Base-by-base conservation (phyloP, 2,329 filamentous ascomycete genomes). In the Microthyrium microscopicum region DNA sequence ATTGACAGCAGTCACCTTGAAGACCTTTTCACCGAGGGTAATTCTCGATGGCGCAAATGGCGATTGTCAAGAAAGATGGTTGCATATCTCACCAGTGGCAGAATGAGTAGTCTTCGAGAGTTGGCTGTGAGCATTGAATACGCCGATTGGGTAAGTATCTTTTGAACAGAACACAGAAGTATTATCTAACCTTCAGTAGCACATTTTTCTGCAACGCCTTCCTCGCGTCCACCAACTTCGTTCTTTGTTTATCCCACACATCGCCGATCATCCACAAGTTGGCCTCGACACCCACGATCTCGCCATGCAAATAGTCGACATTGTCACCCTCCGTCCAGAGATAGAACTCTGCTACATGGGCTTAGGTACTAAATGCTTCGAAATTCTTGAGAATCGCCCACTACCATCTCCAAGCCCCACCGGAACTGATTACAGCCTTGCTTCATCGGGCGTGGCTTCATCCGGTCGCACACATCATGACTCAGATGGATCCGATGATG, bases 301-400 rank as follows among this genome's bases (percentile, higher is more conserved):
- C 20, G 80, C 78, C 1, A 59, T 81, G 40, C 77, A 85, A 47
- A 68, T 87, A 29, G 66, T 84, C 20, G 78, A 87, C 49, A 79
- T 85, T 29, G 73, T 87, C 34, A 73, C 77, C 9, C 60, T 89
- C 12, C 68, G 78, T 4, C 77, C 78, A 1, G 78, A 85, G 43
- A 68, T 85, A 18, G 73, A 77, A 46, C 62, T 89, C 11, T 81
- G 74, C 51, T 87, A 85, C 47, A 66, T 87, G 44, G 82, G 77
- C 13, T 69, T 89, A 34, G 65, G 66, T n/a, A 61, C 60, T 26
- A 85, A 84, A 52, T 89, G 82, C 53, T 89, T 80, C 46, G 81
- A 89, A 50, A 77, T 89, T 20, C 55, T 84, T 5, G 81, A 89
- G 50, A 65, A 64, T 32, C 58, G 64, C 30, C 56, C 57, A 3